Percentiles rank a stretch among this genome's conserved stretches.
phyloP scores from a whole-genome alignment of 2,329 filamentous ascomycete genomes.

The Fusarium setosum region DNA sequence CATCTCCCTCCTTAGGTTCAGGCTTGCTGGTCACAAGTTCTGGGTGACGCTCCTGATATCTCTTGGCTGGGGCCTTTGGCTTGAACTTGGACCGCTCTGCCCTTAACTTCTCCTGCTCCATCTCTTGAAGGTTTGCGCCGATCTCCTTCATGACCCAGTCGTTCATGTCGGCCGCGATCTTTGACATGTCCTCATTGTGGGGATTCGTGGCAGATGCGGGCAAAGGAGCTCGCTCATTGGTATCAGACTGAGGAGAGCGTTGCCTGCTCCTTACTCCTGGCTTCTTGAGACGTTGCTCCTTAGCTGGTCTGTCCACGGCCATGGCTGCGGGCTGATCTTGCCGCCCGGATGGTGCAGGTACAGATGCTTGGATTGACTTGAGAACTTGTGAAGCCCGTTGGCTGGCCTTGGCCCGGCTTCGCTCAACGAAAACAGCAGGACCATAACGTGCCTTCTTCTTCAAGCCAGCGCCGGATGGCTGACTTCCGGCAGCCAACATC shows the following conservation, averaged over 20 bases:
- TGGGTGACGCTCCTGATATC: slow-evolving; percentile 68
- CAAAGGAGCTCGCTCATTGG: slow-evolving; percentile 42
- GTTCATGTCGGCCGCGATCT: slow-evolving; percentile 66
- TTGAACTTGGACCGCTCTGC: slow-evolving; percentile 57
- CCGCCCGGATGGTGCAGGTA: slow-evolving; percentile 4
- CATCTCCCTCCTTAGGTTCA: slow-evolving; percentile 44
- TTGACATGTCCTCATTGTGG: slow-evolving; percentile 58
- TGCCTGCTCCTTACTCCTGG: slow-evolving; percentile 46
- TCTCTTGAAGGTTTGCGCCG: slow-evolving; percentile 60
- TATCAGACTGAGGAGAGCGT: slow-evolving; percentile 35
- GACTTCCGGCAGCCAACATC: slow-evolving; percentile 46
- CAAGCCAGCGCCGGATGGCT: slow-evolving; percentile 42
- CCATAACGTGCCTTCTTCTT: slow-evolving; percentile 56
- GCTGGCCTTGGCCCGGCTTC: slow-evolving; percentile 54
- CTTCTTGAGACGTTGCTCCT: slow-evolving; percentile 48
- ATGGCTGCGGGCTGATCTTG: slow-evolving; percentile 5
- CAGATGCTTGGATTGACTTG: slow-evolving; percentile 19
- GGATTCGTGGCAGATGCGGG: slow-evolving; percentile 48
- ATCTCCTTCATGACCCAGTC: slow-evolving; percentile 70
- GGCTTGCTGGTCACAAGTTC: slow-evolving; percentile 40
- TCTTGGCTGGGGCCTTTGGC: slow-evolving; percentile 65
- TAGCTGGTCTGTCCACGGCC: slow-evolving; percentile 12
- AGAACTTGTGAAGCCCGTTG: slow-evolving; percentile 34
- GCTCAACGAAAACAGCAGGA: slow-evolving; percentile 68
- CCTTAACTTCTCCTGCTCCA: slow-evolving; percentile 55